Percentiles rank a stretch among this genome's conserved stretches.
These are phyloP conservation scores for Claviceps maximensis DNA, from an alignment of 2,329 filamentous ascomycete species.

Conservation along the genomic window DNA sequence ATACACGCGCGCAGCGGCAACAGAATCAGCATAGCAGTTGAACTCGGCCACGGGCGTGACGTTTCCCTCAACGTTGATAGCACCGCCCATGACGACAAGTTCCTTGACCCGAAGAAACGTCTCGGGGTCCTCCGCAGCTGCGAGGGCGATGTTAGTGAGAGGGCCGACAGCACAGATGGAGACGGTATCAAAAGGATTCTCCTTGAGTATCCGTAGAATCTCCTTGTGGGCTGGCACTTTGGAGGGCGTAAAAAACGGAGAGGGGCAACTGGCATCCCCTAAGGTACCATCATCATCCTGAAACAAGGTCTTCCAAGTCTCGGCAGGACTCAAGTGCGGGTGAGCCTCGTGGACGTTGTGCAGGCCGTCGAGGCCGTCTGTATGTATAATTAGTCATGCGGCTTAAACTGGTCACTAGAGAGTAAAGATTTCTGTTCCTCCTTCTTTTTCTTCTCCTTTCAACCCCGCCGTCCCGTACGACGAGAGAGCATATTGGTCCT, in stretches of 20 bases:
- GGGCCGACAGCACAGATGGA: slow-evolving; percentile 86
- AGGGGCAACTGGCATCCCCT: slow-evolving; percentile 30
- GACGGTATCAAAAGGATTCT: slow-evolving; percentile 72
- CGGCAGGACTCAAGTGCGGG: slow-evolving; percentile 59
- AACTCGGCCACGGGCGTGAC: slow-evolving; percentile 81
- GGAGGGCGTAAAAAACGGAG: slow-evolving; percentile 62
- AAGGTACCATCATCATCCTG: slow-evolving; percentile 17
- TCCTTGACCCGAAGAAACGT: slow-evolving; percentile 83
- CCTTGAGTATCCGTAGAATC: slow-evolving; percentile 72
- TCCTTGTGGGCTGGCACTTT: slow-evolving; percentile 63
- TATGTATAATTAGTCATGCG: neutral
- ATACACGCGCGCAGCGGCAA: slow-evolving; percentile 64
- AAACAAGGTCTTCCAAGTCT: slow-evolving; percentile 63
- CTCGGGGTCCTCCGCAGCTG: slow-evolving; percentile 77
- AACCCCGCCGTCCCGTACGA: neutral
- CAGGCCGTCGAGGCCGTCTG: slow-evolving; percentile 64
- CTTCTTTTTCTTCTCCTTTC: neutral
- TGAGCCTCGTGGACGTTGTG: slow-evolving; percentile 64
- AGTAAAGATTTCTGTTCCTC: neutral
- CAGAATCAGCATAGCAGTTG: slow-evolving; percentile 82
- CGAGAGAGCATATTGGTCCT: neutral
- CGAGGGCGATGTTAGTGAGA: slow-evolving; percentile 83
- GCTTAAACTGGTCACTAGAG: neutral
- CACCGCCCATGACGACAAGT: slow-evolving; percentile 90
- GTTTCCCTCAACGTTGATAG: slow-evolving; percentile 69